phyloP scores from a whole-genome alignment of 192 early-diverging fungal genomes.

The Coemansia sp. region DNA sequence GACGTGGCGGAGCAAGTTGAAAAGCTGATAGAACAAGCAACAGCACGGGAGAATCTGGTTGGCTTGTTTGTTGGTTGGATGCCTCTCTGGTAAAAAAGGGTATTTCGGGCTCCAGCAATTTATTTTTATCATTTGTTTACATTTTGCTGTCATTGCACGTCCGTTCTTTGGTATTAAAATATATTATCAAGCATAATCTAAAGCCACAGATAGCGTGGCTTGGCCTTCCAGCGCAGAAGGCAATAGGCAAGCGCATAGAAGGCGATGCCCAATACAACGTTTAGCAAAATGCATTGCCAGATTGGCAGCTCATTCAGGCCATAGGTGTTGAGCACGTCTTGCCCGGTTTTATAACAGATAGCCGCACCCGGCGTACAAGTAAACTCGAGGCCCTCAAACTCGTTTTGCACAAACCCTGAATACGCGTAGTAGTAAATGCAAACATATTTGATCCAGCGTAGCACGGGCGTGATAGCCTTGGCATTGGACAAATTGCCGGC shows the following conservation, averaged over 20 bases:
- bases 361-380: constrained; percentile 2
- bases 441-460: constrained; percentile 49
- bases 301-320: constrained; percentile 28
- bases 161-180: background rate
- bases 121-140: background rate
- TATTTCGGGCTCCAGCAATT: background rate
- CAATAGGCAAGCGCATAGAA: constrained; percentile 27
- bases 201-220: constrained; percentile 42
- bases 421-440: constrained; percentile 37
- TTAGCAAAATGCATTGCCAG: constrained; percentile 20
- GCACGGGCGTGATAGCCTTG: constrained; percentile 37
- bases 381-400: constrained; percentile 41
- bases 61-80: constrained; percentile 41
- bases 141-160: background rate
- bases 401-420: constrained; percentile 37
- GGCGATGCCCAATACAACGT: constrained; percentile 16
- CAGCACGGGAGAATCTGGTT: constrained; percentile 82
- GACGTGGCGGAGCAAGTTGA: constrained; percentile 89
- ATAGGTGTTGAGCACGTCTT: constrained; percentile 30
- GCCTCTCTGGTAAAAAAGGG: constrained; percentile 31
- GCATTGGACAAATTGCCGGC: constrained; percentile 43
- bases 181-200: constrained; percentile 5
- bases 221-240: constrained; percentile 35
- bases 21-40: constrained; percentile 88
- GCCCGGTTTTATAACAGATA: constrained; percentile 22